Conservation (phyloP, 2,329 filamentous ascomycete species). For the Epichloe coenophiala region DNA sequence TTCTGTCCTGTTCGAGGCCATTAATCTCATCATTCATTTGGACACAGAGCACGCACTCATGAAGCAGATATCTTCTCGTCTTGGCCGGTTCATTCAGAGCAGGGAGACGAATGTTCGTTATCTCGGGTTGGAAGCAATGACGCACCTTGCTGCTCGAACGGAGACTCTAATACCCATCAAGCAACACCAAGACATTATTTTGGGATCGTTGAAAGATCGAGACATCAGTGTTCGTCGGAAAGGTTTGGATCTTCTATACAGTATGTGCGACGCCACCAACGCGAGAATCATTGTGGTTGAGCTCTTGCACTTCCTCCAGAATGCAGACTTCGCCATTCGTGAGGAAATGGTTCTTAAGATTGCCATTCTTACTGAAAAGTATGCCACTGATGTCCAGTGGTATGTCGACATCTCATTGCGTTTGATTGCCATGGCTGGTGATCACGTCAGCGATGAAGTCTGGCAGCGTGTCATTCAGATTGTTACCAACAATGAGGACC, state of each 20-base stretch:
- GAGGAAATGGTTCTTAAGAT: constrained; percentile 99
- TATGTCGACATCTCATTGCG: constrained; percentile 96
- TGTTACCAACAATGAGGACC: constrained; percentile 96
- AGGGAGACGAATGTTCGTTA: constrained; percentile 96
- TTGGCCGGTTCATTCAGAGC: constrained; percentile 93
- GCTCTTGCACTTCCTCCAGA: constrained; percentile 85
- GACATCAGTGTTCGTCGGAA: constrained; percentile 96
- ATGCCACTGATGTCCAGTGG: constrained; percentile 97
- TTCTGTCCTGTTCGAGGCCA: constrained; percentile 93
- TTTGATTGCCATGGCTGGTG: constrained; percentile 89
- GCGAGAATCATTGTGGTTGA: constrained; percentile 87
- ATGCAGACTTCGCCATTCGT: constrained; percentile 91
- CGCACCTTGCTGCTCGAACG: constrained; percentile 82
- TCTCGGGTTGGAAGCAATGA: constrained; percentile 93
- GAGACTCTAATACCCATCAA: constrained; percentile 96
- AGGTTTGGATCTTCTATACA: constrained; percentile 90
- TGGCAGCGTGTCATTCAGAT: constrained; percentile 99
- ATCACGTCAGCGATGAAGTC: constrained; percentile 97
- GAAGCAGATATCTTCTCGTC: constrained; percentile 82
- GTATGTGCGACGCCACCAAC: constrained; percentile 98
- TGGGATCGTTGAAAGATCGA: constrained; percentile 83
- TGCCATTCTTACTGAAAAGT: constrained; percentile 95
- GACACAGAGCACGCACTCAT: constrained; percentile 90
- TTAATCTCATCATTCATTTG: constrained; percentile 94
- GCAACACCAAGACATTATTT: constrained; percentile 91